phyloP scores from a whole-genome alignment of 495 filamentous ascomycete species.

The Penicillium maclennaniae region DNA sequence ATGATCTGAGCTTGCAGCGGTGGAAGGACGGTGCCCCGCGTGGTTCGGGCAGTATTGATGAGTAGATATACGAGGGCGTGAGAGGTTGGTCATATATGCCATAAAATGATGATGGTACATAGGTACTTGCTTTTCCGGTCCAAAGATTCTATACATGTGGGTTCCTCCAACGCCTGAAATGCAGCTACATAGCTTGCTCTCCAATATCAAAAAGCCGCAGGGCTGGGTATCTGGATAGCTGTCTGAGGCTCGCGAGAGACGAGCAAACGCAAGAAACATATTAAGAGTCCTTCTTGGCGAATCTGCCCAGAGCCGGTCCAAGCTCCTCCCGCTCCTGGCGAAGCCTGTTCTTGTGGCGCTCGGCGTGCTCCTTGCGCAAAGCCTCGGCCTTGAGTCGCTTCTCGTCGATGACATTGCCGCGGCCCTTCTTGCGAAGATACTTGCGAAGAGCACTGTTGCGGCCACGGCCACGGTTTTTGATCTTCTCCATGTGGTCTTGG shows the following conservation, averaged over 20 bases:
- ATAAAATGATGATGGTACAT: not conserved
- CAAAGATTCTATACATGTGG: constrained; percentile 21
- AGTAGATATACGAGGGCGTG: constrained; percentile 14
- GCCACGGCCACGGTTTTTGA: constrained; percentile 77
- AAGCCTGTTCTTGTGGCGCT: constrained; percentile 60
- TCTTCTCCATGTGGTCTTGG: constrained; percentile 63
- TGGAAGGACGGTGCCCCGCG: constrained; percentile 51
- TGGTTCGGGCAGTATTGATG: constrained; percentile 41
- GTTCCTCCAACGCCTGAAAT: constrained; percentile 32
- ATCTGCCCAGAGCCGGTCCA: constrained; percentile 68
- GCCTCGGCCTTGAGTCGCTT: constrained; percentile 64
- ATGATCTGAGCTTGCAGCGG: constrained; percentile 49
- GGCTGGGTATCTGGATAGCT: constrained; percentile 20
- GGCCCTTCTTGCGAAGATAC: constrained; percentile 83
- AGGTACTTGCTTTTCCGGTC: constrained; percentile 13
- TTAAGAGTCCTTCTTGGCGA: constrained; percentile 51
- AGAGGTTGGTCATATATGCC: not conserved
- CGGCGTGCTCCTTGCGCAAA: constrained; percentile 59
- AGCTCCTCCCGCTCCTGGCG: constrained; percentile 58
- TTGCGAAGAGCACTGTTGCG: constrained; percentile 86
- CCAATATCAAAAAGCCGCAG: constrained; percentile 17
- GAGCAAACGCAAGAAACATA: constrained; percentile 23
- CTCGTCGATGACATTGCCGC: constrained; percentile 90
- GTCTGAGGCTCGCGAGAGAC: constrained; percentile 10
- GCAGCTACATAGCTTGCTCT: constrained; percentile 15